Base-by-base conservation (phyloP, 2,329 filamentous ascomycete genomes). In the Diaporthe citrichinensis region DNA sequence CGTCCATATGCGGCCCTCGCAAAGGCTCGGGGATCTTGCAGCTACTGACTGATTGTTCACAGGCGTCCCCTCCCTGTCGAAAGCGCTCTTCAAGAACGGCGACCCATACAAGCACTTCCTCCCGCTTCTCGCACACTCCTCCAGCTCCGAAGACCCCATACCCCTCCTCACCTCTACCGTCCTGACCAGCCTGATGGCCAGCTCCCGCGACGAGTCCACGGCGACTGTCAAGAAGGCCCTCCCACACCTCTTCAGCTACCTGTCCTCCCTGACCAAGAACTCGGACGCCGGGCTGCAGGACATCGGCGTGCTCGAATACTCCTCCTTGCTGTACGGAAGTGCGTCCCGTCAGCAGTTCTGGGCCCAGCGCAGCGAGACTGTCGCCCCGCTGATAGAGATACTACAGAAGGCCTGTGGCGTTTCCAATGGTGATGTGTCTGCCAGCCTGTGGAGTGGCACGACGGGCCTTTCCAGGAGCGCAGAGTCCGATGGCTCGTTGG, bases 281-380 rank as follows among this genome's bases (percentile, higher is more conserved):
- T 90, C 94, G 57, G 97, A 99, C 85, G 94, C 94, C 73, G 95
- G 95, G 53, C 89, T 98, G 74, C 97, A 99, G 85, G 97, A 99
- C 82, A 98, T 98, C 82, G 96, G 95, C 36, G 95, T 98, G 17
- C 94, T 97, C 81, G 92, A 96, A 82, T 97, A 96, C 85, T 98
- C 97, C 49, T 90, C 94, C 28, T 88, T 99, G 44, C 88, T 99
- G 44, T 93, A 95, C 77, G 94, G 92, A 53, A 90, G 88, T 77
- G 91, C 91, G 75, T 91, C 95, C 4, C 91, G 97, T 78, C 89
- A 93, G 79, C 89, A 97, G 74, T 98, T 98, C 86, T 99, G 97
- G 97, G 91, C 94, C 78, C 95, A 98, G 84, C 91, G 94, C 80
- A 92, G 92, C 82, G 94, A 98, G 86, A 98, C 96, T 0, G 85